Percentiles rank a stretch among this genome's conserved stretches.
phyloP scores from a whole-genome alignment of 805 yeast species.

The Saccharomycopsis amapae region DNA sequence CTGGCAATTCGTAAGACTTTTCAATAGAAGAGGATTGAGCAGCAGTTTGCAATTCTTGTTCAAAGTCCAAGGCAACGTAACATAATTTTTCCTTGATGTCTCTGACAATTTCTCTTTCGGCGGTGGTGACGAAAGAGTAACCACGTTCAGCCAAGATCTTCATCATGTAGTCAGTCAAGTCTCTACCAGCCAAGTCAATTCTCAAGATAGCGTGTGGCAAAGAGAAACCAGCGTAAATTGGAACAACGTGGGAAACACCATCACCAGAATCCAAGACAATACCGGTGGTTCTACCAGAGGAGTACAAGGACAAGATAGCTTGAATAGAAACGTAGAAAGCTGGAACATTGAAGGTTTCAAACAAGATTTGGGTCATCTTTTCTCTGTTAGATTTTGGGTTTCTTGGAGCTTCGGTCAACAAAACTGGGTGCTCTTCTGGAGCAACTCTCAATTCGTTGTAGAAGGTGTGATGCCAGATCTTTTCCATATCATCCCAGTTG shows the following conservation, averaged over 20 bases:
- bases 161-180: slow-evolving; percentile 98
- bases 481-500: slow-evolving; percentile 99
- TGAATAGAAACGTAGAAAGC: slow-evolving; percentile 98
- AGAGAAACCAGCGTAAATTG: slow-evolving; percentile 99
- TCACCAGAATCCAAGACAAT: slow-evolving; percentile 99
- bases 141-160: slow-evolving; percentile 98
- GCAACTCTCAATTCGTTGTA: slow-evolving; percentile 99
- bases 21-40: slow-evolving; percentile 97
- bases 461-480: slow-evolving; percentile 99
- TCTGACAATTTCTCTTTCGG: slow-evolving; percentile 73
- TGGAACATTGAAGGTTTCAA: slow-evolving; percentile 98
- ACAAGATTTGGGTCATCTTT: slow-evolving; percentile 99
- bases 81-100: slow-evolving; percentile 98
- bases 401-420: slow-evolving; percentile 99
- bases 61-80: slow-evolving; percentile 98
- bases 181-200: slow-evolving; percentile 99
- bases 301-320: slow-evolving; percentile 96
- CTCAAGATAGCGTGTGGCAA: slow-evolving; percentile 98
- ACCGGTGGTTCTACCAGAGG: slow-evolving; percentile 99
- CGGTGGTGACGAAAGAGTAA: slow-evolving; percentile 96
- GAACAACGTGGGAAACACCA: slow-evolving; percentile 99
- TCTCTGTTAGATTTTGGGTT: slow-evolving; percentile 99
- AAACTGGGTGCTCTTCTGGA: slow-evolving; percentile 99
- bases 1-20: slow-evolving; percentile 99
- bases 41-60: slow-evolving; percentile 99